Evolutionary conservation across 768 basidiomycete genomes (phyloP), one percentile per base, ranked within the genome.

Genomic region (Mycena amicta): DNA sequence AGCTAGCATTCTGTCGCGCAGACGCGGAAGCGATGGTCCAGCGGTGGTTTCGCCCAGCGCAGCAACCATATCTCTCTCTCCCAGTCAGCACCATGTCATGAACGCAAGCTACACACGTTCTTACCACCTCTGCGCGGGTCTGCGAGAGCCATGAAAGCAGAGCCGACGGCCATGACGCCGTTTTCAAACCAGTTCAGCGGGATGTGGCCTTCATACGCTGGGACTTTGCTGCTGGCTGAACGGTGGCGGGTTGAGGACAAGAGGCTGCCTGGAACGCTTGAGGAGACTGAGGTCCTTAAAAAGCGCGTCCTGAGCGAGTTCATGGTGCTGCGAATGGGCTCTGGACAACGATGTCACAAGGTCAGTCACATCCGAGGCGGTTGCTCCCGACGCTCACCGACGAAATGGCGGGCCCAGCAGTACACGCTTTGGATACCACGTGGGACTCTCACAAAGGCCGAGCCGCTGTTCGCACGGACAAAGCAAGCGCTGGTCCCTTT

Each of bases 1-100:
- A 30, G 80, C 79, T 2, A 91, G 82, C 90, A 98, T 93, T 31
- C 70, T 69, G 62, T 92, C 88, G 29, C 92, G 86, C 49, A 97
- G 75, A 47, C 81, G 79, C 5, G 91, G 87, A 40, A 98, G 79
- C 53, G 87, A 85, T 0, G 85, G 80, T 2, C 91, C 89, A 5
- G 94, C 91, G 1, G 96, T 95, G 1, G 93, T 93, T 74, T 98
- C 97, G 23, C 93, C 93, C 8, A 98, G 81, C 4, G 93, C 90
- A 12, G 97, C 95, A 40, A 98, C 84, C 89, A 99, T 93, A 72
- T 99, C 95, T 98, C 61, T 46, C 25, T 43, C 47, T 30, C n/a
- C 13, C 28, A 20, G 26, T 39, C 25, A 16, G 50, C 5, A 4
- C 29, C 15, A 52, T 22, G 27, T 49, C 52, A 25, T 31, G 23